Evolutionary conservation across 495 filamentous ascomycete species (phyloP).

Genomic region (Neurospora sp.): DNA sequence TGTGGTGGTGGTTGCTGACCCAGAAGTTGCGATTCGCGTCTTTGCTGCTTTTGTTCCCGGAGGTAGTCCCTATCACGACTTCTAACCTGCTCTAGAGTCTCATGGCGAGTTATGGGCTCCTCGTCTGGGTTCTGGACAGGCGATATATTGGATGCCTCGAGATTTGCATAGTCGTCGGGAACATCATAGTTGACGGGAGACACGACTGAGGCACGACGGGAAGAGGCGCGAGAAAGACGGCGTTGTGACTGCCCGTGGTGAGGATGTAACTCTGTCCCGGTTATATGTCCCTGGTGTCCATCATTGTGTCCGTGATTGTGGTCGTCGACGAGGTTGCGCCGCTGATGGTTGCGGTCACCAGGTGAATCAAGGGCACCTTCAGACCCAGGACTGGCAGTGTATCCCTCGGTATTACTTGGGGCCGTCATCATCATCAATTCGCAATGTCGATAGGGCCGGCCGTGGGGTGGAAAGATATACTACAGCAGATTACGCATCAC

Average conservation of each 20-base stretch:
- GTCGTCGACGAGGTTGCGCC: neutral
- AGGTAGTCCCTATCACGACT: conserved; percentile 16
- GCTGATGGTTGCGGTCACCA: neutral
- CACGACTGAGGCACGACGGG: conserved; percentile 1
- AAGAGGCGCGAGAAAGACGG: neutral
- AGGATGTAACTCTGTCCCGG: neutral
- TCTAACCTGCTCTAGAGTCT: conserved; percentile 20
- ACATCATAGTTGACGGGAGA: conserved; percentile 27
- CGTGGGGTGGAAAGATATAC: neutral
- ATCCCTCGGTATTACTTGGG: neutral
- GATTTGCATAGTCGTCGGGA: conserved; percentile 38
- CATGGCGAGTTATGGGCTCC: conserved; percentile 17
- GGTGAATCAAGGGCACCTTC: neutral
- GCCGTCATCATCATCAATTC: neutral
- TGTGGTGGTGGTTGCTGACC: neutral
- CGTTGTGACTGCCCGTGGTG: neutral
- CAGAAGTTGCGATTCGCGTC: neutral
- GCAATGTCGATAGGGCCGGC: neutral
- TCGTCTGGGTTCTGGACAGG: conserved; percentile 38
- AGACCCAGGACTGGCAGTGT: neutral
- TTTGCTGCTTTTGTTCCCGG: conserved; percentile 1
- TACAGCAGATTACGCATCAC: neutral
- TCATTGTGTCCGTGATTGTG: neutral
- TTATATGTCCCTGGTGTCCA: neutral
- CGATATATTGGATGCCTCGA: conserved; percentile 36